Base-by-base conservation (phyloP, 371 early-diverging fungal species). In the Mortierella sp. region DNA sequence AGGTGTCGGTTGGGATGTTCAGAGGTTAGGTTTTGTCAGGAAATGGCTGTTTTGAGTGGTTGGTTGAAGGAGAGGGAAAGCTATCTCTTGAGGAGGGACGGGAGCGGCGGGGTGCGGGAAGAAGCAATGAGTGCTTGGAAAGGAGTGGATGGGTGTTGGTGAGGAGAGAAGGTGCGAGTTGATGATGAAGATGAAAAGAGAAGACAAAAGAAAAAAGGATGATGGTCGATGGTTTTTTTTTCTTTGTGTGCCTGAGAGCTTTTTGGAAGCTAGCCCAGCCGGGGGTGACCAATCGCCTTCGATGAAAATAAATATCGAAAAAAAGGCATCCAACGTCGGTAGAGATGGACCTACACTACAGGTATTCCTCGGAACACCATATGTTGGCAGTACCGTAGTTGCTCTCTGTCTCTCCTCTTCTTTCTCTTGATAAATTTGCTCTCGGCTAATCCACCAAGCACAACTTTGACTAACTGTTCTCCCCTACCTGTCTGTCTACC, bases 161-260 rank as follows among this genome's bases (percentile, higher is more conserved):
- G 29, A 35, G 5, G 68, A 35, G 35, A 4, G 35, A 8, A 21
- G 24, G 35, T 7, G 38, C 5, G 65, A 35, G 38, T 14, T 35
- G 35, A 63, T 32, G 27, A 70, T 2, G 51, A 75, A 27, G 74
- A 74, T 58, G 18, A 35, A 51, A 32, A 43, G 75, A 56, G 54
- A 44, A 48, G 68, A 48, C 16, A 72, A 56, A 68, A 24, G 51
- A 51, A 73, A 51, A 44, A n/a, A 35, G 6, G 49, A 55, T 16
- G 32, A 71, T 27, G 41, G 18, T 4, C 35, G 70, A 68, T 65
- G 75, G 41, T 4, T 35, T 4, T 70, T n/a, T 18, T 51, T 51
- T 51, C 16, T 51, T 51, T 18, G 21, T 38, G 68, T 68, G 24
- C 43, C 68, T 68, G 68, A 68, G 68, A 68, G 68, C 68, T 24